Evolutionary conservation across 2,329 filamentous ascomycete species (phyloP), one percentile per base, ranked within the genome.

Genomic region (Venturia carpophila): DNA sequence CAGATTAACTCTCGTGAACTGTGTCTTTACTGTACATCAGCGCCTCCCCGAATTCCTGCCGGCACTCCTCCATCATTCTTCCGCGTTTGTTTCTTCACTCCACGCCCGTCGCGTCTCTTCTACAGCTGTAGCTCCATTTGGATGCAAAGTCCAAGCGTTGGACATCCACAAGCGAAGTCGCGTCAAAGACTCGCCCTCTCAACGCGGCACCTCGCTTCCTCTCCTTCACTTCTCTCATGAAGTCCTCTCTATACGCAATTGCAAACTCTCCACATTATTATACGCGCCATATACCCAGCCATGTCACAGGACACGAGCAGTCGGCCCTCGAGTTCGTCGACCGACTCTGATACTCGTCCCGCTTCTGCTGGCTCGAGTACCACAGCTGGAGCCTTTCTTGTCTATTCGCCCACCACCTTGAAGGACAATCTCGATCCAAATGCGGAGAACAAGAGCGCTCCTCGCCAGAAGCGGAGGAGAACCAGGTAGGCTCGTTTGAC

Each of bases 391-490:
- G 81, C 83, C 62, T 86, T 86, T 70, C 76, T 86, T n/a, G 81
- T 85, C 52, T 83, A 85, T 71, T 85, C 83, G 19, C 79, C 83
- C 65, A 79, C 81, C 67, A 84, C 82, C 19, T 73, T 86, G 63
- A 80, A 80, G 19, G 79, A 83, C 69, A 82, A 82, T 52, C 76
- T 84, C 39, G 82, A 82, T 60, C 82, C 83, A 34, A 80, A 81
- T 66, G 78, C 84, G 60, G 83, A 86, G 71, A 84, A 86, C 71
- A 85, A 84, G 69, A 76, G 82, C 67, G 76, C 85, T 63, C 82
- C 80, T 58, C 81, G 84, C 60, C 84, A 87, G 71, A 86, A 84
- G 72, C 79, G 84, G 58, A 79, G 83, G 69, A 79, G 84, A 66
- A 87, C 84, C 42, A 87, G 84, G 84, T 86, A 78, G 65, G 75